Conservation (phyloP, 208 protist genomes). For the Leishmania arabica region DNA sequence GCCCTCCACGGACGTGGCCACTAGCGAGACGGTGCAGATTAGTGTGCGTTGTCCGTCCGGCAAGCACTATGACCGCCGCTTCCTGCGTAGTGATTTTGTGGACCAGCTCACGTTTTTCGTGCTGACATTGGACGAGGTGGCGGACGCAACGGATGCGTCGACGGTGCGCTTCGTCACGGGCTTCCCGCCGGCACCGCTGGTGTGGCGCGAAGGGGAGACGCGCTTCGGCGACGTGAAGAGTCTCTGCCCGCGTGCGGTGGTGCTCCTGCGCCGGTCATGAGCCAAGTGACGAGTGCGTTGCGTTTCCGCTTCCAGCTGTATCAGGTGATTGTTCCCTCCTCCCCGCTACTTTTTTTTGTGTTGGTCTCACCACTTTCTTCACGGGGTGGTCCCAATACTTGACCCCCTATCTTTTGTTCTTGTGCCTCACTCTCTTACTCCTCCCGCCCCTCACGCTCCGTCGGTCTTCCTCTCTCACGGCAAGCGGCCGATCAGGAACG, state of each 20-base stretch:
- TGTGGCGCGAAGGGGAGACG: conserved; percentile 39
- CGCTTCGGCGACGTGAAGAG: conserved; percentile 52
- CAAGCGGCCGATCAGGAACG: background rate
- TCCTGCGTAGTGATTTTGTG: conserved; percentile 62
- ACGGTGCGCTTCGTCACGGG: conserved; percentile 67
- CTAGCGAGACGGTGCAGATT: conserved; percentile 40
- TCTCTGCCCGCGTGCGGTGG: conserved; percentile 65
- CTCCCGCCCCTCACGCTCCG: background rate
- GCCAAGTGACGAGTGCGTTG: background rate
- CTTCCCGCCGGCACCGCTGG: conserved; percentile 62
- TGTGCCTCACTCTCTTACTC: background rate
- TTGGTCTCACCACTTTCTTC: background rate
- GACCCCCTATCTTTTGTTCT: background rate
- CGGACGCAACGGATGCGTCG: conserved; percentile 26
- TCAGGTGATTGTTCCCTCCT: background rate
- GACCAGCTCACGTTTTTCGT: conserved; percentile 55
- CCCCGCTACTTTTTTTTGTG: background rate
- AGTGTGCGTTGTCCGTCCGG: conserved; percentile 56
- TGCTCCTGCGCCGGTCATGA: conserved; percentile 55
- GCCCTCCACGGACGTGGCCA: conserved; percentile 37
- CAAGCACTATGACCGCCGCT: conserved; percentile 53
- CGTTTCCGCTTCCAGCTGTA: background rate
- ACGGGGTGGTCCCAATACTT: background rate
- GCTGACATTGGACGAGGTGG: conserved; percentile 58
- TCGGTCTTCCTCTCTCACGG: background rate